Evolutionary conservation across 768 basidiomycete genomes (phyloP).

Genomic region (Pisolithus marmoratus): DNA sequence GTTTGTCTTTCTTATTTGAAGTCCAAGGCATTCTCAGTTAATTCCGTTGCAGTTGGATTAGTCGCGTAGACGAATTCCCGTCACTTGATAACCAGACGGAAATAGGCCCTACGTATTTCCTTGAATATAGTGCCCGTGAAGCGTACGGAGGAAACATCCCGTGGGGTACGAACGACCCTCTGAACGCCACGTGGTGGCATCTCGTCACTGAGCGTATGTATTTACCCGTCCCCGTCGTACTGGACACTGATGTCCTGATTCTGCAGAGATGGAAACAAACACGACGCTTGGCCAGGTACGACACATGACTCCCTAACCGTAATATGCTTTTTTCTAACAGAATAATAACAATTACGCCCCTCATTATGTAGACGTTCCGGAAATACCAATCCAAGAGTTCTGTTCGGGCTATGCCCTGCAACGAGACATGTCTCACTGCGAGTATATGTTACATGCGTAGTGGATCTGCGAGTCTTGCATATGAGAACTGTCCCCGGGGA

Average conservation of each 20-base stretch:
- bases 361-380: conserved; percentile 45
- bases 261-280: conserved; percentile 19
- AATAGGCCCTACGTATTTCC: conserved; percentile 51
- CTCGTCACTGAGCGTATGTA: conserved; percentile 59
- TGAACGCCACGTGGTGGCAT: conserved; percentile 82
- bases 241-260: not conserved
- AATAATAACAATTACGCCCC: no score
- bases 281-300: conserved; percentile 18
- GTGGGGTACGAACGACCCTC: conserved; percentile 57
- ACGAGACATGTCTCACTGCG: conserved; percentile 47
- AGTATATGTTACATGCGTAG: conserved; percentile 73
- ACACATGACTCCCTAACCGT: not conserved
- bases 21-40: not conserved
- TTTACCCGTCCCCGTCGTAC: not conserved
- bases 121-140: conserved; percentile 65
- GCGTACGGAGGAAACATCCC: conserved; percentile 50
- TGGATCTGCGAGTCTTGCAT: conserved; percentile 54
- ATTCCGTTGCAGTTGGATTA: conserved; percentile 47
- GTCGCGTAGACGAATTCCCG: conserved; percentile 53
- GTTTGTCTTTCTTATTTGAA: conserved; percentile 12
- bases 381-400: conserved; percentile 68
- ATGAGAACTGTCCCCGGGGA: conserved; percentile 52
- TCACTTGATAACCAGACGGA: conserved; percentile 48
- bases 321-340: not conserved
- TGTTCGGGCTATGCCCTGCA: conserved; percentile 44